These are phyloP conservation scores for Polyplosphaeria fusca DNA, from an alignment of 495 filamentous ascomycete species.

Conservation along the genomic window DNA sequence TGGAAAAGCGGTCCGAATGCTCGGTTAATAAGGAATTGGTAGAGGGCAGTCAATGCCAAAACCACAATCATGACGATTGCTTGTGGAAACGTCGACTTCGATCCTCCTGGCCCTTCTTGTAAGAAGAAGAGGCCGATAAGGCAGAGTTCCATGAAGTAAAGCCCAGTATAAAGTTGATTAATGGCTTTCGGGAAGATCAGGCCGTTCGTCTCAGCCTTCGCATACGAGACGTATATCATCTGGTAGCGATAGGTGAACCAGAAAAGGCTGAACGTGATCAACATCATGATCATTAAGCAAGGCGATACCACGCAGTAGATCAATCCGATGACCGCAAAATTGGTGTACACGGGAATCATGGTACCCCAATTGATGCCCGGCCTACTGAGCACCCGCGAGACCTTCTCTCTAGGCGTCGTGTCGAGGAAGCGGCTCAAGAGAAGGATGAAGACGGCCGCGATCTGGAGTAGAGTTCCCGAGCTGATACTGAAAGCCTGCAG, in stretches of 20 bases:
- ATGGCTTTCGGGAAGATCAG: constrained; percentile 89
- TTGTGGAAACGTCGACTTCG: constrained; percentile 69
- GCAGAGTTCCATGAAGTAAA: constrained; percentile 93
- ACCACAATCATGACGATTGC: constrained; percentile 86
- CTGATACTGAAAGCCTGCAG: constrained; percentile 87
- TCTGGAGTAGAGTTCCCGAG: constrained; percentile 86
- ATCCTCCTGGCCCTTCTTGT: constrained; percentile 58
- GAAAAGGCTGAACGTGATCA: constrained; percentile 89
- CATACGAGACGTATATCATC: constrained; percentile 92
- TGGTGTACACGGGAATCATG: constrained; percentile 94
- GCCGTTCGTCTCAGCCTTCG: constrained; percentile 87
- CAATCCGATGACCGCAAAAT: constrained; percentile 86
- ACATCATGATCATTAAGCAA: constrained; percentile 87
- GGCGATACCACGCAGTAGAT: constrained; percentile 91
- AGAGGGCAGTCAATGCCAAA: constrained; percentile 67
- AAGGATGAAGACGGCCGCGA: constrained; percentile 61
- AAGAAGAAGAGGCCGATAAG: constrained; percentile 91
- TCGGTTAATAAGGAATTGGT: constrained; percentile 76
- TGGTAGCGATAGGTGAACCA: constrained; percentile 97
- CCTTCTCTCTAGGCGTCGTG: constrained; percentile 84
- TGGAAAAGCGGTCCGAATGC: constrained; percentile 82
- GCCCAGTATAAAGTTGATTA: constrained; percentile 91
- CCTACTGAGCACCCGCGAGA: constrained; percentile 75
- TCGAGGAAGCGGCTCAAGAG: constrained; percentile 73
- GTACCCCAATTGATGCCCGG: constrained; percentile 83